Evolutionary conservation across 2,329 filamentous ascomycete genomes (phyloP).

Genomic region (Aspergillus sp.): DNA sequence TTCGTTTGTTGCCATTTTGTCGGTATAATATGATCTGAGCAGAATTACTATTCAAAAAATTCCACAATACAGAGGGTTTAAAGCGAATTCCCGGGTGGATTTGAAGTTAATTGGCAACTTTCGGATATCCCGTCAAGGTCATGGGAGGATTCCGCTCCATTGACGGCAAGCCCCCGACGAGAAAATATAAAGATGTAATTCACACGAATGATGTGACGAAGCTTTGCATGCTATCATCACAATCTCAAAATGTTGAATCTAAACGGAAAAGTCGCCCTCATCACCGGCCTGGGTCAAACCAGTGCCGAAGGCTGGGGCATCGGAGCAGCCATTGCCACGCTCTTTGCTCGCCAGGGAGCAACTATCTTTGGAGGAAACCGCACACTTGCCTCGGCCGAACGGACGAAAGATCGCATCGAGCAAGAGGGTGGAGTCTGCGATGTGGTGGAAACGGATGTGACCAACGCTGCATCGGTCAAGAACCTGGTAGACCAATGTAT

Average conservation of each 20-base stretch:
- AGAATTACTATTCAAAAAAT: too few species aligned
- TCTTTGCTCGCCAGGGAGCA: conserved; percentile 46
- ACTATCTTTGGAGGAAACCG: conserved; percentile 49
- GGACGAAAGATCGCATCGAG: conserved; percentile 38
- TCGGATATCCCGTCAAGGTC: too few species aligned
- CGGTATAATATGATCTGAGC: too few species aligned
- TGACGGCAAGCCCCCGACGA: too few species aligned
- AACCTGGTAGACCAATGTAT: conserved; percentile 49
- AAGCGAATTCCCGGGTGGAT: too few species aligned
- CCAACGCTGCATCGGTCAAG: conserved; percentile 49
- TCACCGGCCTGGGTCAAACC: conserved; percentile 30
- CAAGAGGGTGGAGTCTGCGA: conserved; percentile 29
- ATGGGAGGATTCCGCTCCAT: too few species aligned
- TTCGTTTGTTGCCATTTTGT: too few species aligned
- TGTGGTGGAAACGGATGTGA: conserved; percentile 48
- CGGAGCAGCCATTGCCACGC: conserved; percentile 46
- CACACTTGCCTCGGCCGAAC: conserved; percentile 35
- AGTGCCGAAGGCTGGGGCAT: conserved; percentile 45
- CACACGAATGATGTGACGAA: too few species aligned
- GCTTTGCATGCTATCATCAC: too few species aligned
- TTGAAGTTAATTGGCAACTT: too few species aligned
- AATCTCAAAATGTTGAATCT: conserved; percentile 10
- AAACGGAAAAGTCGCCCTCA: conserved; percentile 17
- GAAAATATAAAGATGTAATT: too few species aligned
- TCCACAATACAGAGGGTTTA: too few species aligned